phyloP scores from a whole-genome alignment of 2,329 filamentous ascomycete genomes.

The Stenocarpella maydis region DNA sequence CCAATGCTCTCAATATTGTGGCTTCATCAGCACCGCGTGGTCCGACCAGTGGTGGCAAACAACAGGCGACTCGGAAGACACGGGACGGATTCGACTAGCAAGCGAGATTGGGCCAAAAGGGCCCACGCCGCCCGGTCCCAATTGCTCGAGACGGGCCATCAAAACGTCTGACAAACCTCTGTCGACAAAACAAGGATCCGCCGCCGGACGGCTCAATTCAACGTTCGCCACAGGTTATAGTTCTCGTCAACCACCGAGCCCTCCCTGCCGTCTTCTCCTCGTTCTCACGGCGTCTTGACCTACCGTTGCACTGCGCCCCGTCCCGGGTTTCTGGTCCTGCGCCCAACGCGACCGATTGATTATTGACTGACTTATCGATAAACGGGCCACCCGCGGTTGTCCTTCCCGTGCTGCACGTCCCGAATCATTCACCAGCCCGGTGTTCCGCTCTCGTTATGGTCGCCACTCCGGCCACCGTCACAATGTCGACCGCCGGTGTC shows the following conservation, averaged over 20 bases:
- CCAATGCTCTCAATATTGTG: conserved; percentile 19
- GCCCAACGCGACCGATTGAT: conserved; percentile 9
- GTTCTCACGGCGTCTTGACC: too few species aligned
- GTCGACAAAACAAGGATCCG: conserved; percentile 14
- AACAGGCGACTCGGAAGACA: conserved; percentile 36
- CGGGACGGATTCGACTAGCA: conserved; percentile 32
- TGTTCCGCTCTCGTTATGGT: conserved; percentile 46
- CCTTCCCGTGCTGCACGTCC: background rate
- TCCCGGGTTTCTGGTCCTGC: background rate
- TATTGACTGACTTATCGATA: conserved; percentile 33
- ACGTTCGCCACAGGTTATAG: background rate
- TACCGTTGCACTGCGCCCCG: background rate
- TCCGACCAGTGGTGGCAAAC: conserved; percentile 35
- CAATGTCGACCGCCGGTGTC: conserved; percentile 50
- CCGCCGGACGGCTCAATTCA: background rate
- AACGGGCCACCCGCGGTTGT: background rate
- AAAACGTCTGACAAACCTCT: conserved; percentile 23
- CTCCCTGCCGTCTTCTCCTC: background rate
- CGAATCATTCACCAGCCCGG: conserved; percentile 20
- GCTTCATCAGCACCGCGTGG: conserved; percentile 29
- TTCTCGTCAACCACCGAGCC: background rate
- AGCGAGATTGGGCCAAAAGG: conserved; percentile 35
- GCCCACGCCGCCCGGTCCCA: conserved; percentile 25
- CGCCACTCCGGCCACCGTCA: conserved; percentile 48
- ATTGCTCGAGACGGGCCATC: conserved; percentile 22